Conservation (phyloP, 2,329 filamentous ascomycete species). For the Mycosphaerella arachidis region DNA sequence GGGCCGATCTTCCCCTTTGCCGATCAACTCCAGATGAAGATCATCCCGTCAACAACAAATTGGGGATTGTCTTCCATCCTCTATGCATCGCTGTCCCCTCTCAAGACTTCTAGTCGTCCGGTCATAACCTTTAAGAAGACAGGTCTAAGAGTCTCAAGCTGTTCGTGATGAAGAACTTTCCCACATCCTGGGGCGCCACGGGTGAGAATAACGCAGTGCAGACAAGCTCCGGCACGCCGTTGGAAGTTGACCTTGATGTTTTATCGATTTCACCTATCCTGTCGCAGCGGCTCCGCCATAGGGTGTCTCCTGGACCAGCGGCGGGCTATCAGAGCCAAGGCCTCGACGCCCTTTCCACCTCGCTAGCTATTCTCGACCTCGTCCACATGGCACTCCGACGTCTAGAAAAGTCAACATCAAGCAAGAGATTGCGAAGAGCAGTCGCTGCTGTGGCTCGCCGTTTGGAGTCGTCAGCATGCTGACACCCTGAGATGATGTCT, state of each 20-base stretch:
- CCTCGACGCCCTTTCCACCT: not conserved
- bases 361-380: not conserved
- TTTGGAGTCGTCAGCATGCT: not conserved
- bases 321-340: not conserved
- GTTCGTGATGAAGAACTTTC: not conserved
- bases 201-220: not conserved
- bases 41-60: not conserved
- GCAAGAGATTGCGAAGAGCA: conserved; percentile 1
- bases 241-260: not conserved
- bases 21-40: not conserved
- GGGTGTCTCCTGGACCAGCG: not conserved
- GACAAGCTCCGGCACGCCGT: not conserved
- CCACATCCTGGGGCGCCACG: not conserved
- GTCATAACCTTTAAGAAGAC: too few species aligned
- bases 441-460: not conserved
- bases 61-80: not conserved
- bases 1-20: not conserved
- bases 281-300: not conserved
- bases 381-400: not conserved
- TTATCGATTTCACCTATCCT: not conserved
- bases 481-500: not conserved
- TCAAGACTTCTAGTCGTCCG: too few species aligned
- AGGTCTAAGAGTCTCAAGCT: too few species aligned
- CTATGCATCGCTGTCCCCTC: not conserved
- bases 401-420: not conserved